These are phyloP conservation scores for Yamadazyma diddensiae DNA, from an alignment of 1,139 yeast species.

Conservation along the genomic window DNA sequence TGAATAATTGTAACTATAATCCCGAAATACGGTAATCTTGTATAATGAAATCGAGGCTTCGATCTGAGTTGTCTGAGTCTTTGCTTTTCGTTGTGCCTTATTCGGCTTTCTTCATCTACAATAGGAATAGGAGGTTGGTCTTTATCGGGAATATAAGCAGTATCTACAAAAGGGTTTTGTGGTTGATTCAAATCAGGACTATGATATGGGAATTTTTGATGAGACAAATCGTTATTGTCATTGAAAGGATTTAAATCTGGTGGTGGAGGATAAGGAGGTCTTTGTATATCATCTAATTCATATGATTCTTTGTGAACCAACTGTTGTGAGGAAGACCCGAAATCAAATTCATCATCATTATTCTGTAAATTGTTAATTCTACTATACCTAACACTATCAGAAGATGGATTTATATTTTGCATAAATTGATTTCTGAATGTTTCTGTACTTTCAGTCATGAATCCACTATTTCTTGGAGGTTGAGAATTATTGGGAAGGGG, in stretches of 20 bases:
- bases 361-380: constrained; percentile 1
- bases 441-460: constrained; percentile 3
- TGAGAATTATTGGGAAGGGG: constrained; percentile 5
- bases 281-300: constrained; percentile 10
- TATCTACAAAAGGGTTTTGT: constrained; percentile 13
- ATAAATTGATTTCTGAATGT: constrained; percentile 15
- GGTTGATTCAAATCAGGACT: neutral
- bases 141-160: constrained; percentile 12
- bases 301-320: constrained; percentile 5
- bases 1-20: constrained; percentile 50
- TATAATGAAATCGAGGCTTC: constrained; percentile 41
- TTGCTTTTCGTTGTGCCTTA: constrained; percentile 25
- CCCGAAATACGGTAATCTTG: constrained; percentile 48
- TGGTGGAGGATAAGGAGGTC: constrained; percentile 3
- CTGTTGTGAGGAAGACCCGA: constrained; percentile 4
- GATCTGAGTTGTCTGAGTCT: constrained; percentile 25
- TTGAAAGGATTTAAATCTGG: neutral
- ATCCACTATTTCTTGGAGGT: constrained; percentile 7
- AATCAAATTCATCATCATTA: constrained; percentile 14
- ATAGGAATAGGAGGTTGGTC: constrained; percentile 17
- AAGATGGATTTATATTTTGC: constrained; percentile 15
- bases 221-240: constrained; percentile 3
- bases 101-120: constrained; percentile 16
- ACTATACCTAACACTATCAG: constrained; percentile 9
- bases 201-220: constrained; percentile 12